phyloP scores from a whole-genome alignment of 116 monocot species.

The Phalaenopsis hybrid region DNA sequence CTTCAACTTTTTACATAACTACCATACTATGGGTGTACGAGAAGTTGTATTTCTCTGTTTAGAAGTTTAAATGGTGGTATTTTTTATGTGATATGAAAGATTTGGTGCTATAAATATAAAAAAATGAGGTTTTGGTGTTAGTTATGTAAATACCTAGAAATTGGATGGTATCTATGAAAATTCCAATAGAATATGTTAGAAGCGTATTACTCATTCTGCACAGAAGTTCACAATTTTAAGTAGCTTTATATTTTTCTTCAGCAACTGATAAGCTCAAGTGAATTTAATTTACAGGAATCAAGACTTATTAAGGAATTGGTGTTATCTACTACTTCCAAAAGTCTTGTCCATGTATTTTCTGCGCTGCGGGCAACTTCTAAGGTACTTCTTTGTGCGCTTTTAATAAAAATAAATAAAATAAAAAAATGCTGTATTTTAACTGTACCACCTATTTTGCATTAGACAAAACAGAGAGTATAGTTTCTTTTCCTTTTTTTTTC shows the following conservation, averaged over 20 bases:
- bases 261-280: neutral
- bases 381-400: conserved; percentile 10
- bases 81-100: too few species aligned
- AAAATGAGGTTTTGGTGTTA: too few species aligned
- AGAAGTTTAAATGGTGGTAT: too few species aligned
- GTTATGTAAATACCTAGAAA: too few species aligned
- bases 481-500: neutral
- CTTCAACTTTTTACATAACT: too few species aligned
- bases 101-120: too few species aligned
- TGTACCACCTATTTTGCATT: neutral
- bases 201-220: neutral
- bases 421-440: neutral
- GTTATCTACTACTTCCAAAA: conserved; percentile 13
- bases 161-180: too few species aligned
- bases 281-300: conserved; percentile 19
- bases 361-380: conserved; percentile 20
- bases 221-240: neutral
- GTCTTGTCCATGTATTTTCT: conserved; percentile 28
- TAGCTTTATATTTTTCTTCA: neutral
- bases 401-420: too few species aligned
- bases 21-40: too few species aligned
- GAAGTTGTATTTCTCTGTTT: too few species aligned
- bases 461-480: neutral
- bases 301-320: conserved; percentile 17
- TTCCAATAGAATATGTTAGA: too few species aligned